phyloP scores from a whole-genome alignment of 2,329 filamentous ascomycete genomes.

The Lachnellula willkommii region DNA sequence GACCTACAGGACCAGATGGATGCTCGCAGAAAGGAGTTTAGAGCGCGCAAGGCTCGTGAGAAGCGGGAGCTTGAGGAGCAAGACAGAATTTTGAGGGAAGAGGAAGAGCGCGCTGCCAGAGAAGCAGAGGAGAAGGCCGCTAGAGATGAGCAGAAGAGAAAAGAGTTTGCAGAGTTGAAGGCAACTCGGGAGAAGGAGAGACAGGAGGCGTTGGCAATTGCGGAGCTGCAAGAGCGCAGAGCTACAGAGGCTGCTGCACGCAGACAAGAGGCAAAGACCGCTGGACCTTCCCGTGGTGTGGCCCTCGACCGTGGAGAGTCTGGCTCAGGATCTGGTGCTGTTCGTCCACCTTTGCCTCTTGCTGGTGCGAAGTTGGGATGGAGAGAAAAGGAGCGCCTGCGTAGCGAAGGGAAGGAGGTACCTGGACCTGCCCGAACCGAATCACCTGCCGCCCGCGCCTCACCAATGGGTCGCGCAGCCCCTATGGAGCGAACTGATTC shows the following conservation, averaged over 20 bases:
- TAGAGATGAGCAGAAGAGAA: conserved; percentile 74
- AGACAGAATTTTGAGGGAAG: conserved; percentile 72
- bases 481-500: conserved; percentile 39
- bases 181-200: conserved; percentile 61
- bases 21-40: conserved; percentile 79
- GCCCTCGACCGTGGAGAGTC: conserved; percentile 46
- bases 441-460: conserved; percentile 24
- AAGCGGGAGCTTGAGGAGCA: conserved; percentile 79
- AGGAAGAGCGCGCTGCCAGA: conserved; percentile 72
- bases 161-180: conserved; percentile 61
- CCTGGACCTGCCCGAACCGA: conserved; percentile 21
- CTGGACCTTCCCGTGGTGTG: conserved; percentile 37
- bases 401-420: conserved; percentile 32
- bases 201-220: conserved; percentile 62
- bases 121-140: conserved; percentile 83
- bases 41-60: conserved; percentile 77
- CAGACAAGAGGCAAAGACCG: conserved; percentile 52
- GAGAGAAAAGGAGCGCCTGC: conserved; percentile 65
- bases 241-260: conserved; percentile 85
- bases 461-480: conserved; percentile 21
- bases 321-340: conserved; percentile 35
- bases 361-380: conserved; percentile 60
- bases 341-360: conserved; percentile 57
- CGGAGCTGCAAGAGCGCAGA: conserved; percentile 67
- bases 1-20: conserved; percentile 91